Evolutionary conservation across 306 rosid species (phyloP), one percentile per base, ranked within the genome.

Genomic region (Lathyrus oleraceus): DNA sequence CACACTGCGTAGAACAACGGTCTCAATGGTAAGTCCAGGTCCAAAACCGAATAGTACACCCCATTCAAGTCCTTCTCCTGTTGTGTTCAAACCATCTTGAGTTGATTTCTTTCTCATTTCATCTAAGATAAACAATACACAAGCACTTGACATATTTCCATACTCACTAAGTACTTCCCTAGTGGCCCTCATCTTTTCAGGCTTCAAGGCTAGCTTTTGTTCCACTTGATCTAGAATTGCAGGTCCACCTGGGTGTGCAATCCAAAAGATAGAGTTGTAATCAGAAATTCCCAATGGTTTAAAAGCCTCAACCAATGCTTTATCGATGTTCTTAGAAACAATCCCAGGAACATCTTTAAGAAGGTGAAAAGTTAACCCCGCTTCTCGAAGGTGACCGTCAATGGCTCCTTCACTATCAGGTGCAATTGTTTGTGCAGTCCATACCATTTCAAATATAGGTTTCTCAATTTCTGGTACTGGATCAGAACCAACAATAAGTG

Each of bases 131-230:
- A 90, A 90, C 10, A 87, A 15, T 12, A 90, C 94, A 57, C 89
- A 87, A 2, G 96, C 96, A 54, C 96, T 87, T 7, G 94, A 82
- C 96, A 87, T 87, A 76, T 90, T 90, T 0, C 91, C 94, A 23
- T 72, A 87, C 6, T 86, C 89, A 4, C 87, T 82, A 1, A 87
- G 78, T 7, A 90, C 81, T 1, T 90, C 81, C 3, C 88, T 81
- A 2, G 78, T 78, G n/a, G 70, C 74, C 4, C 3, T 72, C 78
- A 78, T 65, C 65, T 72, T 78, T n/a, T 78, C 74, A 4, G 65
- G 65, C 2, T 72, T 78, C 5, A 78, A 62, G 3, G 8, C 20
- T 17, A 78, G 19, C 43, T 72, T 78, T 1, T 39, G 17, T 6
- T 78, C 78, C 14, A 78, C 65, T 3, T 78, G 82, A 14, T 72